phyloP scores from a whole-genome alignment of 306 rosid species.

The Spatholobus suberectus region DNA sequence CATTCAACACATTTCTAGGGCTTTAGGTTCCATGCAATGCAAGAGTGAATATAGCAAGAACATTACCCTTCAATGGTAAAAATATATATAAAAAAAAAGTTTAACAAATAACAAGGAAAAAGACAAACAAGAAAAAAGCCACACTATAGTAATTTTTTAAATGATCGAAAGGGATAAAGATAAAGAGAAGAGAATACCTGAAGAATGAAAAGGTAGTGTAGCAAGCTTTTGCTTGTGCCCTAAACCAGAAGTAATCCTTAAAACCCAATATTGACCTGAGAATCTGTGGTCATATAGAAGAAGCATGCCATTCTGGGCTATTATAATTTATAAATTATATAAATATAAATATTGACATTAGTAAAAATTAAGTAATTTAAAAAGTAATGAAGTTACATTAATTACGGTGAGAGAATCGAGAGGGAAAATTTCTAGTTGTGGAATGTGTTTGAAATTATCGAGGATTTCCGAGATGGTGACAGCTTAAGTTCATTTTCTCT shows the following conservation, averaged over 20 bases:
- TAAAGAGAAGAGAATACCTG: conserved; percentile 45
- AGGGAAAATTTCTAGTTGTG: neutral
- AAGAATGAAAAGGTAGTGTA: conserved; percentile 29
- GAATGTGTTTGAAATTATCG: conserved; percentile 28
- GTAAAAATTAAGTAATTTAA: neutral
- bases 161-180: neutral
- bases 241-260: conserved; percentile 24
- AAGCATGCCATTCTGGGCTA: conserved; percentile 32
- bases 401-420: neutral
- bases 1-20: conserved; percentile 50
- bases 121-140: neutral
- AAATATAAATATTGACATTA: neutral
- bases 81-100: neutral
- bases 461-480: conserved; percentile 13
- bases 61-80: conserved; percentile 33
- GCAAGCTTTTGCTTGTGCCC: conserved; percentile 3
- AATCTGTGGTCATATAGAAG: too few species aligned
- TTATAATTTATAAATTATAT: neutral
- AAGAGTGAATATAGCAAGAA: conserved; percentile 24
- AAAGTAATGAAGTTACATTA: neutral
- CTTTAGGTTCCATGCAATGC: conserved; percentile 34
- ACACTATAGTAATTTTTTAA: neutral
- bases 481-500: neutral
- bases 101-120: neutral
- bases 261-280: conserved; percentile 22